Evolutionary conservation across 371 early-diverging fungal species (phyloP).

Genomic region (Choanephora cucurbitarum): DNA sequence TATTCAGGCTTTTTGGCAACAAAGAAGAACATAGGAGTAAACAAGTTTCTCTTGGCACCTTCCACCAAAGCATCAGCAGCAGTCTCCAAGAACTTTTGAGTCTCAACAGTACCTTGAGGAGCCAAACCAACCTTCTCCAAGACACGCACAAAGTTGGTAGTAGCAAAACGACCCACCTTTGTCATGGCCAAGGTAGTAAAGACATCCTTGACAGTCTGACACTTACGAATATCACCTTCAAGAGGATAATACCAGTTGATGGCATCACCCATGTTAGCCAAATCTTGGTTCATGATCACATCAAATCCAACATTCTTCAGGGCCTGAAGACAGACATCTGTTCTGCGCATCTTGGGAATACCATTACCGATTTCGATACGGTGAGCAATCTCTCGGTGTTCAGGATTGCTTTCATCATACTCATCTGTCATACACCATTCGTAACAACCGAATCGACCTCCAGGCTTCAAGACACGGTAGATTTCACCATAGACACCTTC

Average conservation of each 20-base stretch:
- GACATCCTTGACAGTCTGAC: slow-evolving; percentile 62
- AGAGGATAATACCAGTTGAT: slow-evolving; percentile 86
- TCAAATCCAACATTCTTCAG: slow-evolving; percentile 86
- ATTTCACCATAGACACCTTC: slow-evolving; percentile 87
- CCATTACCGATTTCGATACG: slow-evolving; percentile 89
- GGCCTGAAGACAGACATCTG: slow-evolving; percentile 69
- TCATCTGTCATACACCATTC: slow-evolving; percentile 91
- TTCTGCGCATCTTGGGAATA: slow-evolving; percentile 81
- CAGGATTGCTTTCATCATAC: slow-evolving; percentile 74
- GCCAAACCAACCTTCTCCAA: slow-evolving; percentile 82
- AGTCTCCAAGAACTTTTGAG: slow-evolving; percentile 74
- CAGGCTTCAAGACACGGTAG: slow-evolving; percentile 90
- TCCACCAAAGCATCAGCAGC: slow-evolving; percentile 81
- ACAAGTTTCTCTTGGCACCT: slow-evolving; percentile 76
- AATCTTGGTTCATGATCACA: slow-evolving; percentile 66
- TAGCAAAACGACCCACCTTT: slow-evolving; percentile 58
- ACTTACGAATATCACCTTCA: slow-evolving; percentile 60
- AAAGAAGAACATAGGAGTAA: slow-evolving; percentile 95
- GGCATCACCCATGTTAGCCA: slow-evolving; percentile 67
- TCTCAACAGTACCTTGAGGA: slow-evolving; percentile 81
- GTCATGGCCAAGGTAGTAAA: slow-evolving; percentile 58
- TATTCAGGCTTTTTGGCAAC: slow-evolving; percentile 81
- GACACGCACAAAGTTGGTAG: slow-evolving; percentile 64
- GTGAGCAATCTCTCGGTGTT: slow-evolving; percentile 75
- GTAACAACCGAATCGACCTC: slow-evolving; percentile 86